These are phyloP conservation scores for Fusarium sp. DNA, from an alignment of 2,329 filamentous ascomycete genomes.

Conservation along the genomic window DNA sequence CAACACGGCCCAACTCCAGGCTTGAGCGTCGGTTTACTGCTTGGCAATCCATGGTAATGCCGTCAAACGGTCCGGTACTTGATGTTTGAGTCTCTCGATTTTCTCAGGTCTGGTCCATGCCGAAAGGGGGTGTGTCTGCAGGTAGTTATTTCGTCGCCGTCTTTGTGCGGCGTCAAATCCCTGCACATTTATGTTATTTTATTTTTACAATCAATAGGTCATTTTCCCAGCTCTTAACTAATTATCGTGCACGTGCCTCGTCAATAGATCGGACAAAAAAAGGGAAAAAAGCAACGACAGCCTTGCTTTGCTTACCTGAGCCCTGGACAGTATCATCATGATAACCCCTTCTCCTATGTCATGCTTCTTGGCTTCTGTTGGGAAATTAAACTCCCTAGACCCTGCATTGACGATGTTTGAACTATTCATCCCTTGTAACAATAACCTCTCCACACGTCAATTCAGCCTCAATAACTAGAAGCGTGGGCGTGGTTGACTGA, in stretches of 20 bases:
- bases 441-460: slow-evolving; percentile 31
- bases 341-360: slow-evolving; percentile 44
- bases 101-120: slow-evolving; percentile 8
- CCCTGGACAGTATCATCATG: slow-evolving; percentile 1
- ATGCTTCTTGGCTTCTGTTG: slow-evolving; percentile 49
- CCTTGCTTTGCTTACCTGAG: slow-evolving; percentile 8
- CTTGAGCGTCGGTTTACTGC: slow-evolving; percentile 35
- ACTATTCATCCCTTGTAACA: slow-evolving; percentile 31
- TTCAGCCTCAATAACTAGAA: slow-evolving; percentile 37
- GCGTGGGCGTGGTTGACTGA: slow-evolving; percentile 1
- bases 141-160: slow-evolving; percentile 7
- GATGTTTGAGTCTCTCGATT: slow-evolving; percentile 21
- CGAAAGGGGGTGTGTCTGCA: slow-evolving; percentile 21
- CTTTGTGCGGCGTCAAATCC: slow-evolving; percentile 16
- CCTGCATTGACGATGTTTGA: slow-evolving; percentile 43
- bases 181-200: slow-evolving; percentile 26
- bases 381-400: slow-evolving; percentile 44
- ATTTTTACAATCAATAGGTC: slow-evolving; percentile 13
- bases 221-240: slow-evolving; percentile 3
- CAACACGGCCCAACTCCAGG: slow-evolving; percentile 41
- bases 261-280: slow-evolving; percentile 13
- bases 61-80: slow-evolving; percentile 35
- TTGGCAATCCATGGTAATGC: slow-evolving; percentile 23
- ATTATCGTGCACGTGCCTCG: slow-evolving; percentile 34
- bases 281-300: slow-evolving; percentile 6